Evolutionary conservation across 2,329 filamentous ascomycete species (phyloP), one percentile per base, ranked within the genome.

Genomic region (Colletotrichum magnum): DNA sequence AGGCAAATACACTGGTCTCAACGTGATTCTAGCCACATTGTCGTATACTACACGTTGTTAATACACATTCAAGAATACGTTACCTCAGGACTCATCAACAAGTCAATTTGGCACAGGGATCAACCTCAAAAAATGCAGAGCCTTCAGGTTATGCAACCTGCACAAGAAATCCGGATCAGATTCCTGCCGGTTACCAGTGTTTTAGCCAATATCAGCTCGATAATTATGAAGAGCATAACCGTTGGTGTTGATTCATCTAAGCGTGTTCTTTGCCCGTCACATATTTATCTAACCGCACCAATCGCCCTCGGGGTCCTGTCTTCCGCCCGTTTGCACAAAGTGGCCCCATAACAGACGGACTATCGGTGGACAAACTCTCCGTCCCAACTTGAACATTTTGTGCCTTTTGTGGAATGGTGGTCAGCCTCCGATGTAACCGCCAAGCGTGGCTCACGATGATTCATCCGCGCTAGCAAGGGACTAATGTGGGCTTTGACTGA

Each of bases 361-460:
- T 63, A 26, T 56, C 60, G 60, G 60, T 56, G 26, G 50, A 28
- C 60, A 24, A 56, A 63, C 51, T 56, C 39, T 63, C 60, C 60
- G 60, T 56, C 51, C 51, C 5, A 36, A 45, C 58, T 43, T 7
- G 36, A 45, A 61, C 16, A 28, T 36, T 26, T 56, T 43, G 50
- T 45, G 24, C 39, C 7, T 28, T 36, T 18, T 21, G 58, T 41
- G 36, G 41, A 18, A n/a, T 21, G 15, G 53, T 65, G 60, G 60
- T 54, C 39, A 47, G 61, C 64, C 21, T 21, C 15, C 12, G 24
- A 10, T 41, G 39, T 41, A 18, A 36, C 51, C 16, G 50, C 62
- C 50, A 60, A 66, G 56, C n/a, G 54, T 69, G 56, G 66, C 56
- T 69, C 62, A 69, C 21, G 43, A 69, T 69, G 66, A 69, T 66